Conservation (phyloP, 352 stramenopile species). For the Pythium coloratum region DNA sequence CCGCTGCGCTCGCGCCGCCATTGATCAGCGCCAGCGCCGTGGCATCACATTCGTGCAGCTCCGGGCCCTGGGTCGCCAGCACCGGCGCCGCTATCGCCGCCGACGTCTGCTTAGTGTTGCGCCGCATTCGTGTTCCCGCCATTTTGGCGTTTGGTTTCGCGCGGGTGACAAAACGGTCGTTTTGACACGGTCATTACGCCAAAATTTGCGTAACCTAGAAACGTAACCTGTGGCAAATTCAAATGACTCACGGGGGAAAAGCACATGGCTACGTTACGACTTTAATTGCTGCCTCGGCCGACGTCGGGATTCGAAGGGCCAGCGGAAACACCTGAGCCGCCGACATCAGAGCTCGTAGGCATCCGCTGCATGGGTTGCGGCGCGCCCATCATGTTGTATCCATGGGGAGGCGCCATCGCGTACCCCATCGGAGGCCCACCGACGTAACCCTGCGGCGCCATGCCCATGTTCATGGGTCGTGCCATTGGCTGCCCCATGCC, state of each 20-base stretch:
- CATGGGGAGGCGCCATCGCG: constrained; percentile 37
- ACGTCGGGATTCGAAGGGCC: neutral
- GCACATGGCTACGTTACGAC: constrained; percentile 1
- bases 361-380: constrained; percentile 36
- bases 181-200: neutral
- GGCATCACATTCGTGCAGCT: constrained; percentile 7
- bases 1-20: constrained; percentile 6
- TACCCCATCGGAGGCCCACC: constrained; percentile 48
- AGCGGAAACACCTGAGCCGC: neutral
- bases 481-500: constrained; percentile 18
- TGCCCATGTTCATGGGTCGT: constrained; percentile 26
- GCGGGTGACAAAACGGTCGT: constrained; percentile 2
- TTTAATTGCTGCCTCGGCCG: constrained; percentile 7
- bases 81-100: neutral
- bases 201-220: neutral
- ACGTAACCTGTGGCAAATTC: neutral
- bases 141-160: constrained; percentile 4
- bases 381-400: constrained; percentile 53
- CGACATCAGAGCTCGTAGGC: constrained; percentile 3
- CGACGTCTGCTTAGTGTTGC: constrained; percentile 1
- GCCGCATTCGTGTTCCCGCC: constrained; percentile 9
- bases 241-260: neutral
- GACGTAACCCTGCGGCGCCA: constrained; percentile 29
- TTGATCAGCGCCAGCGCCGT: constrained; percentile 35
- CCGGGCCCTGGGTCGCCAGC: neutral